These are phyloP conservation scores for Neurospora sp. DNA, from an alignment of 495 filamentous ascomycete species.

Conservation along the genomic window DNA sequence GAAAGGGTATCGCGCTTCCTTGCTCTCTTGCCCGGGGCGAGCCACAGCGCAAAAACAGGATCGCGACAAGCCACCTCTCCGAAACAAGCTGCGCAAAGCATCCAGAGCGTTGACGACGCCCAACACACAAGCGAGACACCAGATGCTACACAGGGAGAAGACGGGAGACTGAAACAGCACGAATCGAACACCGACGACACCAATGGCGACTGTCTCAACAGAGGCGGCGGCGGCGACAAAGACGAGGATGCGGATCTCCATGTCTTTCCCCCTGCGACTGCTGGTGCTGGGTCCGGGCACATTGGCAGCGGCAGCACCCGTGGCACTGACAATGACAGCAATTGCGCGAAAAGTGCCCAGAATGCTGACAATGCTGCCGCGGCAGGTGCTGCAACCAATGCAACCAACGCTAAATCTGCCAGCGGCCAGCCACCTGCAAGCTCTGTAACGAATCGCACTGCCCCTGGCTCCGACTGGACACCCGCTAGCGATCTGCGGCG, in stretches of 20 bases:
- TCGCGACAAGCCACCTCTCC: constrained; percentile 1
- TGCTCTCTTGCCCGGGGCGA: neutral
- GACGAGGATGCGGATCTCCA: neutral
- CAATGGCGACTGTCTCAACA: neutral
- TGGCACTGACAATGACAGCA: neutral
- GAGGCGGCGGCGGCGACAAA: neutral
- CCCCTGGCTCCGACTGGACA: neutral
- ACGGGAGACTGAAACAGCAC: neutral
- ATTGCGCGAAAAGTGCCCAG: neutral
- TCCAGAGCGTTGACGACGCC: neutral
- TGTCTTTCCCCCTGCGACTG: neutral
- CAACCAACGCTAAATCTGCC: neutral
- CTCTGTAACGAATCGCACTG: neutral
- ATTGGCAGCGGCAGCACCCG: neutral
- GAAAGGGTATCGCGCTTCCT: neutral
- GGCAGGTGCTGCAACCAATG: neutral
- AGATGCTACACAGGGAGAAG: neutral
- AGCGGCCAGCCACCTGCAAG: neutral
- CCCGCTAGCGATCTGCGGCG: neutral
- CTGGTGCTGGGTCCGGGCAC: neutral
- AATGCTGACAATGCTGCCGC: neutral
- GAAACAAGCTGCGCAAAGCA: neutral
- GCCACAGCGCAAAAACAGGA: neutral
- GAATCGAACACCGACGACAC: neutral
- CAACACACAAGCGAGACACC: neutral